Evolutionary conservation across 2,329 filamentous ascomycete species (phyloP).

Genomic region (Ilyonectria destructans): DNA sequence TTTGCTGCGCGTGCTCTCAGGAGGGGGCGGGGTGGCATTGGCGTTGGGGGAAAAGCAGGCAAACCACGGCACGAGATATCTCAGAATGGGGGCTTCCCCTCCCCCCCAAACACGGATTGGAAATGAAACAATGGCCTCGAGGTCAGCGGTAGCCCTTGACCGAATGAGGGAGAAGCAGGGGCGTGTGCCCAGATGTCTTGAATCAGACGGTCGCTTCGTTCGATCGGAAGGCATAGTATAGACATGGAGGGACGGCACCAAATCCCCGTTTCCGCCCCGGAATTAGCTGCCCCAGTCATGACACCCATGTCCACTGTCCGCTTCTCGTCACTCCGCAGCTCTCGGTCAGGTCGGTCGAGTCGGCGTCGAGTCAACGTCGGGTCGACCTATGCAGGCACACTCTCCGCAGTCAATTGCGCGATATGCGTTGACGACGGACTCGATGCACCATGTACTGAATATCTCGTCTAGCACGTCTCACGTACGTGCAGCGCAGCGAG

Average conservation of each 20-base stretch:
- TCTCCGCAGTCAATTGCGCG: conserved; percentile 28
- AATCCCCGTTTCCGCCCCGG: conserved; percentile 27
- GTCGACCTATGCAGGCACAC: conserved; percentile 20
- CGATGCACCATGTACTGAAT: conserved; percentile 27
- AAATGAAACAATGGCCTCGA: neutral
- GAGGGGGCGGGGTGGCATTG: conserved; percentile 14
- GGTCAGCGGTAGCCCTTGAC: neutral
- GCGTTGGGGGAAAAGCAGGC: neutral
- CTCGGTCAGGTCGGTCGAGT: conserved; percentile 21
- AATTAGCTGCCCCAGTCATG: conserved; percentile 20
- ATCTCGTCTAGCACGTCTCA: conserved; percentile 15
- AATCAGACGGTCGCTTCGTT: conserved; percentile 27
- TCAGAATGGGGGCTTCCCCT: neutral
- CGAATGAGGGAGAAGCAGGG: neutral
- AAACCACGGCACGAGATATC: conserved; percentile 1
- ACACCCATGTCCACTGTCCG: conserved; percentile 20
- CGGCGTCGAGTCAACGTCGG: conserved; percentile 4
- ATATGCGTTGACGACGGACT: conserved; percentile 21
- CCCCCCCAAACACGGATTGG: neutral
- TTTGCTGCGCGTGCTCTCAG: conserved; percentile 16
- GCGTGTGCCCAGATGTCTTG: conserved; percentile 8
- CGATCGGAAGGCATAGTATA: conserved; percentile 7
- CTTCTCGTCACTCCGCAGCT: conserved; percentile 4
- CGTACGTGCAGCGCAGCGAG: conserved; percentile 8
- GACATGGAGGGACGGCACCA: conserved; percentile 24